A percentile compares a stretch with the other conserved stretches of the same genome.
phyloP scores from a whole-genome alignment of 208 protist species.

The Crithidia mellificae region DNA sequence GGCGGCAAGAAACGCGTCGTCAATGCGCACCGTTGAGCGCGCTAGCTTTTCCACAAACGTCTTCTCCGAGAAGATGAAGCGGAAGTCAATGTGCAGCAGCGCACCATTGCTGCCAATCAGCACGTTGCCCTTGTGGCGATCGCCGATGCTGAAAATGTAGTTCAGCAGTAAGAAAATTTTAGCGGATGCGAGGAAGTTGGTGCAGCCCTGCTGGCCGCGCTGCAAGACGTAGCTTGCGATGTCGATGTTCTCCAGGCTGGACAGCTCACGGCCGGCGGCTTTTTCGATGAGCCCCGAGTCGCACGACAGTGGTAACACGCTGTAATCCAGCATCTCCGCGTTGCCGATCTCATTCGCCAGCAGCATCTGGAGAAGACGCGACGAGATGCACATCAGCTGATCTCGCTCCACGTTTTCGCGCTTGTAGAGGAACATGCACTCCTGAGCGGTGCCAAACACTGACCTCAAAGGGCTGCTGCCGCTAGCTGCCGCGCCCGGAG shows the following conservation, averaged over 20 bases:
- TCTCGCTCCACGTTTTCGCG: conserved; percentile 74
- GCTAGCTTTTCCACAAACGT: conserved; percentile 60
- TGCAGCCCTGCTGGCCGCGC: conserved; percentile 17
- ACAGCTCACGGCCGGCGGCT: conserved; percentile 50
- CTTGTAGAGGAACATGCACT: conserved; percentile 71
- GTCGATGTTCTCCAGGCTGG: conserved; percentile 37
- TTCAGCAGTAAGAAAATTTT: conserved; percentile 85
- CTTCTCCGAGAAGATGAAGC: conserved; percentile 62
- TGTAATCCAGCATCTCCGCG: conserved; percentile 64
- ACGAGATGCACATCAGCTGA: conserved; percentile 80
- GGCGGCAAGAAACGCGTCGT: conserved; percentile 43
- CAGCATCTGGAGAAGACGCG: conserved; percentile 57
- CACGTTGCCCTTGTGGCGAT: conserved; percentile 83
- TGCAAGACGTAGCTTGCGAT: conserved; percentile 40
- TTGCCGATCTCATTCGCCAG: conserved; percentile 44
- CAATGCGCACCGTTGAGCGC: conserved; percentile 47
- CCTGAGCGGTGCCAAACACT: conserved; percentile 10
- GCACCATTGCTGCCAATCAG: conserved; percentile 70
- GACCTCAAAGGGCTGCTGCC: background rate
- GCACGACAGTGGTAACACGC: conserved; percentile 63
- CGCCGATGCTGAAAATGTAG: conserved; percentile 85
- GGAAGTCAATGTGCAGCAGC: conserved; percentile 88
- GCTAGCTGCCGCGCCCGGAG: background rate
- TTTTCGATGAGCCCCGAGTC: conserved; percentile 74
- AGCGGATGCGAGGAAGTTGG: conserved; percentile 71